These are phyloP conservation scores for Didymella glomerata DNA, from an alignment of 2,329 filamentous ascomycete genomes.

Conservation along the genomic window DNA sequence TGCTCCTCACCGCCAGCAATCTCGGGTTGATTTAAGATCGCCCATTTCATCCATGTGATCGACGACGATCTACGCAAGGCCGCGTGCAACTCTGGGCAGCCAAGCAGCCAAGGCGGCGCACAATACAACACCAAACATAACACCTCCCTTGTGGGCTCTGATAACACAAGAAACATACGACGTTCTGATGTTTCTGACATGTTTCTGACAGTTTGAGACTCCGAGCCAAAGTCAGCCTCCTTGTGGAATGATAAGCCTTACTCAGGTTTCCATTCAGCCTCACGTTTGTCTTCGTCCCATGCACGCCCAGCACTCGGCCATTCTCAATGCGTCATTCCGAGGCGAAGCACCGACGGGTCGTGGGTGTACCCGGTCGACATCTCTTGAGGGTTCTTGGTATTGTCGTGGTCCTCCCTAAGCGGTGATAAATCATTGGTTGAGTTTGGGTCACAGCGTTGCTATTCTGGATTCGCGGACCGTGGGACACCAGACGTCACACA, in stretches of 20 bases:
- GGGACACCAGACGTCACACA: constrained; percentile 17
- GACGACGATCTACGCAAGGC: constrained; percentile 20
- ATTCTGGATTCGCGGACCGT: constrained; percentile 7
- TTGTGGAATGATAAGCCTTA: constrained; percentile 14
- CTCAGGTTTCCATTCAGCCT: constrained; percentile 17
- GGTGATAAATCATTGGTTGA: constrained; percentile 4
- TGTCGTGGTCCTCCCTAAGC: not conserved
- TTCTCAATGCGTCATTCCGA: constrained; percentile 13
- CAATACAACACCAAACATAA: constrained; percentile 6
- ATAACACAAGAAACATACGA: not conserved
- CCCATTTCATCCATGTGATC: constrained; percentile 14
- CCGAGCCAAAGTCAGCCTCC: not conserved
- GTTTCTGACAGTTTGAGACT: not conserved
- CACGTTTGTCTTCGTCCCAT: constrained; percentile 21
- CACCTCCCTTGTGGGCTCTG: not conserved
- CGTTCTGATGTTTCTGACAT: constrained; percentile 19
- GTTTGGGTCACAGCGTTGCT: constrained; percentile 1
- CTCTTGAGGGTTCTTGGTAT: constrained; percentile 1
- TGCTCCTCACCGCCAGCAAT: constrained; percentile 14
- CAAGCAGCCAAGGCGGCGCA: constrained; percentile 20
- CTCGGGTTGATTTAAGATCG: constrained; percentile 1
- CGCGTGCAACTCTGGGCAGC: constrained; percentile 18
- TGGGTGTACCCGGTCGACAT: constrained; percentile 4
- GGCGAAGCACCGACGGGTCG: constrained; percentile 14
- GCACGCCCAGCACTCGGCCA: constrained; percentile 19